These are phyloP conservation scores for Colletotrichum sojae DNA, from an alignment of 2,329 filamentous ascomycete species.

Conservation along the genomic window DNA sequence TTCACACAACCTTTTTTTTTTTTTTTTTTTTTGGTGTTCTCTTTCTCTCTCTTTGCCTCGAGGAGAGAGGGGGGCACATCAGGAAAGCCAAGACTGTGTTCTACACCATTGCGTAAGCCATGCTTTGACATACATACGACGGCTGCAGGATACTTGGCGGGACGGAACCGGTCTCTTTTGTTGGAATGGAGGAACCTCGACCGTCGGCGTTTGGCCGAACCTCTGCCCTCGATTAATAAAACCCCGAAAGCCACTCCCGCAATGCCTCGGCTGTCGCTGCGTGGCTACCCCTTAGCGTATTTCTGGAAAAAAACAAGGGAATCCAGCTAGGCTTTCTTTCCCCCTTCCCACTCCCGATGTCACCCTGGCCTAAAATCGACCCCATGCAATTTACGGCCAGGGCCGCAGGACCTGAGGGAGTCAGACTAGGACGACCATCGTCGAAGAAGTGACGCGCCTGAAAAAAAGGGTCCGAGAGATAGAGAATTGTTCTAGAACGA, in stretches of 20 bases:
- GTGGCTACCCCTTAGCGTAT: background rate
- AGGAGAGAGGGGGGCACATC: background rate
- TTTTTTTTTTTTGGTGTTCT: background rate
- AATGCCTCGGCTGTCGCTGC: slow-evolving; percentile 32
- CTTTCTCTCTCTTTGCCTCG: slow-evolving; percentile 1
- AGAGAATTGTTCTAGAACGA: slow-evolving; percentile 23
- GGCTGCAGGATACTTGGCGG: slow-evolving; percentile 20
- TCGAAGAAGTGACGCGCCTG: slow-evolving; percentile 15
- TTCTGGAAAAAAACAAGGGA: background rate
- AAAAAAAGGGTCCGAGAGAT: background rate
- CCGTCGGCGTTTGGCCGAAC: slow-evolving; percentile 35
- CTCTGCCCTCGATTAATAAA: background rate
- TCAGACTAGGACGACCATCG: slow-evolving; percentile 32
- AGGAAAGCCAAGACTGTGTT: background rate
- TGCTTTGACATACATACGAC: slow-evolving; percentile 23
- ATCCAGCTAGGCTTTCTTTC: slow-evolving; percentile 8
- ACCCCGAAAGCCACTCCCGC: slow-evolving; percentile 2
- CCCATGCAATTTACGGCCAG: slow-evolving; percentile 17
- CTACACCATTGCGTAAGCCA: background rate
- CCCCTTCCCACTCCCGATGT: slow-evolving; percentile 24
- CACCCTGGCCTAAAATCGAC: slow-evolving; percentile 14
- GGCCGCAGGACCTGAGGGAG: background rate
- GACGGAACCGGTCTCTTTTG: slow-evolving; percentile 4
- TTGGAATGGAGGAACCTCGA: background rate
- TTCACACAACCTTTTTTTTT: slow-evolving; percentile 10